Percentiles rank a stretch among this genome's conserved stretches.
phyloP scores from a whole-genome alignment of 805 yeast species.

The Candida jianshihensis region DNA sequence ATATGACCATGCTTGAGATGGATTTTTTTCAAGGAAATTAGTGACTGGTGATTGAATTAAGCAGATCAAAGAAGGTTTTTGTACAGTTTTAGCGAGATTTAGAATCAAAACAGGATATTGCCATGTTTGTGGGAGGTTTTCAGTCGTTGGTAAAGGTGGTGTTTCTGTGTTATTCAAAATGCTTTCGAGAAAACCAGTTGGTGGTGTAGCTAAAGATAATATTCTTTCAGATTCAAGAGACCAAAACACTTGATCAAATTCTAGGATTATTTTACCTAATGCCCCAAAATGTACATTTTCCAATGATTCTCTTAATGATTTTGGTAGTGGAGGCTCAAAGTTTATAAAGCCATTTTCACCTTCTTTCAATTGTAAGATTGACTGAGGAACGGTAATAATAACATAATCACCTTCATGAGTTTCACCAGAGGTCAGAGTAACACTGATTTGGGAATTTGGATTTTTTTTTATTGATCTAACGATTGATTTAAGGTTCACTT shows the following conservation, averaged over 20 bases:
- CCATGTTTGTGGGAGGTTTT: constrained; percentile 36
- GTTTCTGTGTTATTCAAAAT: constrained; percentile 6
- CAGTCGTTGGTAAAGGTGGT: background rate
- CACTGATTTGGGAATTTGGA: constrained; percentile 16
- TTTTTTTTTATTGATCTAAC: constrained; percentile 34
- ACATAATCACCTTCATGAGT: constrained; percentile 42
- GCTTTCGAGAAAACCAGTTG: constrained; percentile 12
- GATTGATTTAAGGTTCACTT: constrained; percentile 34
- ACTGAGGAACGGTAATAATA: constrained; percentile 74
- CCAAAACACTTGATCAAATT: constrained; percentile 63
- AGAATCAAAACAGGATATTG: constrained; percentile 55
- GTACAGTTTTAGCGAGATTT: constrained; percentile 45
- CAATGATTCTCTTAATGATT: constrained; percentile 34
- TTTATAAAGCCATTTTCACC: constrained; percentile 37
- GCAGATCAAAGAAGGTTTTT: constrained; percentile 50
- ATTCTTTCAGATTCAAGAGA: constrained; percentile 42
- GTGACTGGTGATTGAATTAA: constrained; percentile 73
- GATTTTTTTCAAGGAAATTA: constrained; percentile 42
- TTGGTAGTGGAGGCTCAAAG: constrained; percentile 55
- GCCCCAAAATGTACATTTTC: constrained; percentile 52
- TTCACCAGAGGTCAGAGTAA: constrained; percentile 25
- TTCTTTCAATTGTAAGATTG: constrained; percentile 44
- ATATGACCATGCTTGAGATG: constrained; percentile 48
- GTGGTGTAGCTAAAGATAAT: constrained; percentile 35
- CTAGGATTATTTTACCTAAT: constrained; percentile 67